Conservation (phyloP, 2,329 filamentous ascomycete species). For the Chrysoporthe deuterocubensis region DNA sequence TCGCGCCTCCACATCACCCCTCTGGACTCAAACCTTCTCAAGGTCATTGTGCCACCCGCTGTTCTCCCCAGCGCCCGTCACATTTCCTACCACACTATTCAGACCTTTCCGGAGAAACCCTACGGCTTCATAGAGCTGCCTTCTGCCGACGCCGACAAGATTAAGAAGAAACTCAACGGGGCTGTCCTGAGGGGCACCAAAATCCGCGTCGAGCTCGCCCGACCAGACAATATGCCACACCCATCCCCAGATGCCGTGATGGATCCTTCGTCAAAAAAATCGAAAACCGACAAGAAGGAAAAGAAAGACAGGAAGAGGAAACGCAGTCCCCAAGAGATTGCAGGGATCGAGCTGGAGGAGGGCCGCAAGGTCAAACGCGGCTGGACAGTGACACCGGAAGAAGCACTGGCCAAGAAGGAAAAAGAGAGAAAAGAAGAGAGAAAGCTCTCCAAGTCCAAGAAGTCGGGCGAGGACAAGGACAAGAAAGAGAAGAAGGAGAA, state of each 20-base stretch:
- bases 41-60: conserved; percentile 71
- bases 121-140: conserved; percentile 93
- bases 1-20: conserved; percentile 85
- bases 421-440: conserved; percentile 50
- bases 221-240: conserved; percentile 59
- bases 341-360: conserved; percentile 72
- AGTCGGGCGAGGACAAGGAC: conserved; percentile 52
- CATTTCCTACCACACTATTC: conserved; percentile 84
- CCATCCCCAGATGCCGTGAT: conserved; percentile 37
- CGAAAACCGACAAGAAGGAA: conserved; percentile 41
- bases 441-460: conserved; percentile 41
- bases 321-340: conserved; percentile 53
- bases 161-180: conserved; percentile 90
- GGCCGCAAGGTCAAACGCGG: conserved; percentile 84
- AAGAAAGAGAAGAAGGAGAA: conserved; percentile 58
- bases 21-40: conserved; percentile 74
- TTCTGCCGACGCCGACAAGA: conserved; percentile 79
- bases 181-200: conserved; percentile 83
- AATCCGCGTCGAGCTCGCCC: conserved; percentile 81
- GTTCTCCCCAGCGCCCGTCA: conserved; percentile 70
- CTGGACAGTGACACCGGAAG: conserved; percentile 74
- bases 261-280: conserved; percentile 28
- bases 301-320: conserved; percentile 45
- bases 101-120: conserved; percentile 86
- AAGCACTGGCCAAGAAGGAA: conserved; percentile 51